These are phyloP conservation scores for Cytospora chrysosperma DNA, from an alignment of 2,329 filamentous ascomycete genomes.

Conservation along the genomic window DNA sequence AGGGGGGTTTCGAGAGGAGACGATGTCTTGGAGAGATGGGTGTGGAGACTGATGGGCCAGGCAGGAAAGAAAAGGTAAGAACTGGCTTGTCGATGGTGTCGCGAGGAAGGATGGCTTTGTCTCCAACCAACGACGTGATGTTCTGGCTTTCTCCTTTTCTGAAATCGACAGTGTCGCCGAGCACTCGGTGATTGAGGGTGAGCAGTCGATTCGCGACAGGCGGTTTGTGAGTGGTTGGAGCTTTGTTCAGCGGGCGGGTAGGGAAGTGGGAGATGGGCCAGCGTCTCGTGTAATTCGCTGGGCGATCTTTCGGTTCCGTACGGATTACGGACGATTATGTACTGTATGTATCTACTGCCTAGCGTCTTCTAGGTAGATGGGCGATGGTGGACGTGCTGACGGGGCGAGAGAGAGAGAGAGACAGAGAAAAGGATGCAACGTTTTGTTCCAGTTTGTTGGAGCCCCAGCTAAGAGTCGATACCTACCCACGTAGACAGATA, in stretches of 20 bases:
- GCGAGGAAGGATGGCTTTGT: not conserved
- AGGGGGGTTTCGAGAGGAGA: constrained; percentile 1
- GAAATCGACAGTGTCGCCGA: not conserved
- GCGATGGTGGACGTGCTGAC: not conserved
- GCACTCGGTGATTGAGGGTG: constrained; percentile 29
- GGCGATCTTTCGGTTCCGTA: constrained; percentile 27
- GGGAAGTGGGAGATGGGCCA: constrained; percentile 31
- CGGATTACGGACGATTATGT: not conserved
- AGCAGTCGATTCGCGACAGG: constrained; percentile 31
- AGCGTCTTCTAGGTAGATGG: not conserved
- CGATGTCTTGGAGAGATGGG: not conserved
- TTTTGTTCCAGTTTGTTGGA: not conserved
- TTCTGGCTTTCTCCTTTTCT: not conserved
- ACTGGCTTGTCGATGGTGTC: not conserved
- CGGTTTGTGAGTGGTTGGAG: constrained; percentile 39
- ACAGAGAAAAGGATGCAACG: not conserved
- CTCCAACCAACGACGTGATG: not conserved
- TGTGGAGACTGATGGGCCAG: not conserved
- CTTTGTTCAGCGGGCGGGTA: constrained; percentile 36
- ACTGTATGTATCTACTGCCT: not conserved
- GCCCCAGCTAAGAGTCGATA: not conserved
- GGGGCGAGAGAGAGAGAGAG: no score
- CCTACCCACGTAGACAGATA: not conserved
- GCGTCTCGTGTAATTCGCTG: constrained; percentile 35
- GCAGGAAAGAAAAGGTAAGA: not conserved